Evolutionary conservation across 1,284 basidiomycete genomes (phyloP), one percentile per base, ranked within the genome.

Genomic region (Cryptococcus sp.): DNA sequence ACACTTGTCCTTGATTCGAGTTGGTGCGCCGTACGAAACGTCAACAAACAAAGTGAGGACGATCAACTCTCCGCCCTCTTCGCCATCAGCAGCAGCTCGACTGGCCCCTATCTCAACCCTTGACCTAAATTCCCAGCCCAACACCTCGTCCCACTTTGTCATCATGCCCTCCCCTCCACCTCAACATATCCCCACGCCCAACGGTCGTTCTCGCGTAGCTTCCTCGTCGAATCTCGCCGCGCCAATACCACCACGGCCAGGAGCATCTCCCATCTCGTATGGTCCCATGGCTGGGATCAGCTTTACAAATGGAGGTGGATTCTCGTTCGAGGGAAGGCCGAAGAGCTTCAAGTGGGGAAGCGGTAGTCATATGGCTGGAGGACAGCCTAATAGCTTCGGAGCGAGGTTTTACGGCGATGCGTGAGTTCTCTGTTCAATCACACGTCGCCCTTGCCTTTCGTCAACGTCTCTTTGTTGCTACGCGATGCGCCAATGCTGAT

Each of bases 271-370:
- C 12, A 63, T 68, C 57, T 67, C 65, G 22, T 70, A 68, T 51
- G 63, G 65, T 23, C 62, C 56, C n/a, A 70, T 70, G 69, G 62
- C 63, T 0, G 69, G 69, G 1, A 61, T 71, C 37, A 68, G 63
- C 58, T 71, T 69, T 45, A 58, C 56, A 18, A 65, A 65, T 48
- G 64, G 62, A 16, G 66, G 64, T 19, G 62, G 65, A 1, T 66
- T 65, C 59, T 66, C 66, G 11, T 63, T 66, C 47, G 62, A 63
- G 42, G 38, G 36, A 18, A 47, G 25, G 48, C 50, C 41, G 51
- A 53, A 51, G 37, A 55, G 52, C 45, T 48, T 48, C 45, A 48
- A 47, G 26, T 51, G 48, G 38, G 45, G 49, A 11, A 58, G 44
- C 48, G 43, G 45, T 38, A 43, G 28, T 33, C 47, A 39, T 28